Conservation (phyloP, 2,329 filamentous ascomycete genomes). For the Claviceps sp. region DNA sequence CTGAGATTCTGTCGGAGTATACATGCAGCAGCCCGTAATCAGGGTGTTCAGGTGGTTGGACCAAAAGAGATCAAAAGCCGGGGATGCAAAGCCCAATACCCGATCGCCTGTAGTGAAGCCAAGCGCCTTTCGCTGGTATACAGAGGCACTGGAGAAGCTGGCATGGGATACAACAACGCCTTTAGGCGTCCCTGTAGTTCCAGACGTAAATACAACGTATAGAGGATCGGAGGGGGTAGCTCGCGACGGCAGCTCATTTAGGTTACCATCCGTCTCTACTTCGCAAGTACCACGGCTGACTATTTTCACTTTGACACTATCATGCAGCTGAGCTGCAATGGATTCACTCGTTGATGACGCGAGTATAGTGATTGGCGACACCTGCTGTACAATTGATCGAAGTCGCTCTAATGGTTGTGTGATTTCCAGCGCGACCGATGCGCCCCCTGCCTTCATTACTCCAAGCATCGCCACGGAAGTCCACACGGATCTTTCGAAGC, state of each 20-base stretch:
- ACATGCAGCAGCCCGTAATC: conserved; percentile 3
- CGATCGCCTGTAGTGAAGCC: conserved; percentile 11
- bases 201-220: background rate
- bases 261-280: background rate
- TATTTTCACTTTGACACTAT: background rate
- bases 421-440: conserved; percentile 33
- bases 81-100: conserved; percentile 16
- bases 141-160: background rate
- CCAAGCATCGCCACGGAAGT: conserved; percentile 30
- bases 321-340: background rate
- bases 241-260: background rate
- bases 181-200: background rate
- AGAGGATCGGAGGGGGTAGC: background rate
- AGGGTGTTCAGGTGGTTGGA: conserved; percentile 3
- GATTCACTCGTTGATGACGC: background rate
- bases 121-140: conserved; percentile 18
- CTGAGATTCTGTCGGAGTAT: conserved; percentile 5
- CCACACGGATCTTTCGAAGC: conserved; percentile 36
- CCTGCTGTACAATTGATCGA: conserved; percentile 29
- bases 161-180: background rate
- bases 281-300: background rate
- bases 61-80: conserved; percentile 5
- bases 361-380: background rate
- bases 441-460: conserved; percentile 34
- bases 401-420: conserved; percentile 32